Base-by-base conservation (phyloP, 345 rosid species). In the Geranium brycei region DNA sequence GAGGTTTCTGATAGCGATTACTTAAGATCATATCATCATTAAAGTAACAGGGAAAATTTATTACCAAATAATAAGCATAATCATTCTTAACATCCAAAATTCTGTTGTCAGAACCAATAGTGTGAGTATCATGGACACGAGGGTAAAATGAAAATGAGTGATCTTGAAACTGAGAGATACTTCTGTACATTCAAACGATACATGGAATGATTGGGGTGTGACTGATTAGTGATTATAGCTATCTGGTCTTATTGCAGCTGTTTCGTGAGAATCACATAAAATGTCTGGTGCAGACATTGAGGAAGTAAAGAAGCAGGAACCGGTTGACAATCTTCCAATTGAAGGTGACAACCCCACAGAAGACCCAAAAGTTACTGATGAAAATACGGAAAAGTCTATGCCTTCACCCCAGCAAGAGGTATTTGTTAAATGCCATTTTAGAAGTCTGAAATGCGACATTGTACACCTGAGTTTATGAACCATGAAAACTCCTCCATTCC, bases 371-470 rank as follows among this genome's bases (percentile, higher is more conserved):
- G 76, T 66, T 41, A 68, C 69, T 4, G 76, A 69, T 61, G 69
- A 72, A 51, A 58, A 35, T 15, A 71, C 70, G 16, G 71, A 60
- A 65, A 72, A 61, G 58, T 58, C 71, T 10, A 77, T 75, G 72
- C 79, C 81, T 28, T 70, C 82, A n/a, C 30, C 76, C 60, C 73
- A 78, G 75, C 63, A 68, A 16, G 85, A 81, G 88, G 95, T 81
- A 73, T 18, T 8, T 47, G 58, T 35, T 32, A 6, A 13, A 28
- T 61, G 35, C 56, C 56, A 17, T 16, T 57, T 18, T 17, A 53
- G 17, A 35, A 28, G 47, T 18, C 35, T 12, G 60, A 41, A 53
- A 51, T n/a, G 58, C 1, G 66, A 51, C 4, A 31, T 31, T 64
- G 51, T 2, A 18, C 15, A 17, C 1, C 12, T 17, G 66, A 55